Base-by-base conservation (phyloP, 805 yeast genomes). In the Saturnispora sanitii region DNA sequence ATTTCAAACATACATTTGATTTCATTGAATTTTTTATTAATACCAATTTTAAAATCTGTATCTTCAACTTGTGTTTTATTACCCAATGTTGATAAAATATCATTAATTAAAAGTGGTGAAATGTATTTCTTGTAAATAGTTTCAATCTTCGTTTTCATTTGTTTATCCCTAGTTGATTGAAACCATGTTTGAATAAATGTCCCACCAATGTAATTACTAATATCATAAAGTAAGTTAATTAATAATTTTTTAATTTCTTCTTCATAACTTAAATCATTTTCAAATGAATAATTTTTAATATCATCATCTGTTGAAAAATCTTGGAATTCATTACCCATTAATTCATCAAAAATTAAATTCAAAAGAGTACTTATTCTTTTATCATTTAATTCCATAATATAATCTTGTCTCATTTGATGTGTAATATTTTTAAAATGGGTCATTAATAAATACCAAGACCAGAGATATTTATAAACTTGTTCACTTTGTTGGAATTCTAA, bases 1-100 rank as follows among this genome's bases (percentile, higher is more conserved):
- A 88, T 83, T 35, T 76, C 65, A 56, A 83, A 87, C 1, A 70
- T 64, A 1, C 86, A 79, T 46, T 71, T 79, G 44, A 88, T 75
- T 55, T 86, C 95, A 47, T 75, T 73, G 2, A 75, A 64, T 4
- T 68, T 64, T 40, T 64, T 67, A 53, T 79, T 80, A 25, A 85
- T 67, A 55, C 75, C 80, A 37, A 86, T 71, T 2, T 71, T 68
- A 58, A 75, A 66, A 23, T 68, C 70, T 13, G 66, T 69, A 41
- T 68, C 75, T 37, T 53, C 56, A 4, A 54, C 12, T 2, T 45
- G 26, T 6, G 42, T 46, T 22, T 54, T 53, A 16, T 48, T 43
- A 15, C 71, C 66, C 19, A 58, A 43, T 2, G 51, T 46, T 1
- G 49, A 45, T 18, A 87, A 56, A 45, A 83, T 82, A 26, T 70